These are phyloP conservation scores for Apophysomyces sp. DNA, from an alignment of 371 early-diverging fungal genomes.

Conservation along the genomic window DNA sequence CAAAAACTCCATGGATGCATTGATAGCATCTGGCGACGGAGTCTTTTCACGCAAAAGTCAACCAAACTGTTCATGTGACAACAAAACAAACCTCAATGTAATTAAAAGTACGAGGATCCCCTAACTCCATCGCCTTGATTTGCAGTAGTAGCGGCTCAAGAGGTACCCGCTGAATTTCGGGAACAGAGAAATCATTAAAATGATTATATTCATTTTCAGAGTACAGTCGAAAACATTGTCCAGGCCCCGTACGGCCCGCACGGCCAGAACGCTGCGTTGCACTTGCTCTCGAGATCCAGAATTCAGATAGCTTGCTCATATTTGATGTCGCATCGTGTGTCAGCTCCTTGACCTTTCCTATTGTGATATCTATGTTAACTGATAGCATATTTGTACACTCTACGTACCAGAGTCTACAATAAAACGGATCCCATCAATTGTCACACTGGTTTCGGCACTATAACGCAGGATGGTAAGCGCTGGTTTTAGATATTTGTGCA, in stretches of 20 bases:
- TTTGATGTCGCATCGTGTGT: constrained; percentile 49
- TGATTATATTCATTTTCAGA: constrained; percentile 47
- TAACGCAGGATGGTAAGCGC: background rate
- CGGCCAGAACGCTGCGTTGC: constrained; percentile 85
- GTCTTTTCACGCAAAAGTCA: constrained; percentile 5
- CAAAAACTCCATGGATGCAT: constrained; percentile 59
- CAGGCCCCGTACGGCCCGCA: constrained; percentile 83
- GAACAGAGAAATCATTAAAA: constrained; percentile 52
- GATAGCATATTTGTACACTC: background rate
- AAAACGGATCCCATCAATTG: constrained; percentile 74
- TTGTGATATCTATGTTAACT: constrained; percentile 11
- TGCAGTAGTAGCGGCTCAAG: constrained; percentile 77
- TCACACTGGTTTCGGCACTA: constrained; percentile 67
- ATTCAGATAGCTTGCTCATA: constrained; percentile 65
- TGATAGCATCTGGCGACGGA: constrained; percentile 65
- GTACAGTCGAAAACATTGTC: constrained; percentile 65
- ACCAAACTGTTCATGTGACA: background rate
- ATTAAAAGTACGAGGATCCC: constrained; percentile 53
- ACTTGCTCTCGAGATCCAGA: constrained; percentile 70
- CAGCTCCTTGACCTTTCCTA: constrained; percentile 71
- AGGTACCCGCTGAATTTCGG: constrained; percentile 78
- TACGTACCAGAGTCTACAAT: constrained; percentile 71
- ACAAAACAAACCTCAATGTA: constrained; percentile 44
- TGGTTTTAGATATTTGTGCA: background rate
- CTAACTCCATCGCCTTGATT: constrained; percentile 67